These are phyloP conservation scores for Boletus calvinii DNA, from an alignment of 1,284 basidiomycete genomes.

Conservation along the genomic window DNA sequence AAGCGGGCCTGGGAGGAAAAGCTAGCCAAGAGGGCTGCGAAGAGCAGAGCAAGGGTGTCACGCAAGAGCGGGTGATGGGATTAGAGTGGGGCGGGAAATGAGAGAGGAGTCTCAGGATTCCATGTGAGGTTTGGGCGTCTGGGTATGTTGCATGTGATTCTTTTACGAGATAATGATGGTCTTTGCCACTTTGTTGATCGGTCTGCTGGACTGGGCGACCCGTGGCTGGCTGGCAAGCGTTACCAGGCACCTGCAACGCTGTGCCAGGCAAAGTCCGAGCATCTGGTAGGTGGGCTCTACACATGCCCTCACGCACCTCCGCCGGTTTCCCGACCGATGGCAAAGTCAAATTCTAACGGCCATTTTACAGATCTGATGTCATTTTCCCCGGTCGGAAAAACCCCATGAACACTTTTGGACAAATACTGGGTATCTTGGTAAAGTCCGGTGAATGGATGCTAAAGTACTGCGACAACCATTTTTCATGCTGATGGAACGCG, in stretches of 20 bases:
- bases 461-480: neutral
- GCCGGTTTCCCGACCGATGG: neutral
- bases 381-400: neutral
- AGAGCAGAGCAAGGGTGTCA: constrained; percentile 28
- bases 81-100: neutral
- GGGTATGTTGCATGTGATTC: constrained; percentile 16
- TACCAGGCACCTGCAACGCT: neutral
- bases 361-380: neutral
- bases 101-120: neutral
- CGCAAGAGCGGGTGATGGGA: constrained; percentile 22
- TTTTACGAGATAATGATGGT: constrained; percentile 10
- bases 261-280: neutral
- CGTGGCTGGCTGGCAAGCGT: neutral
- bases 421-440: neutral
- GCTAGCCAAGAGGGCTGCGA: constrained; percentile 41
- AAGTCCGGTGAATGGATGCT: neutral
- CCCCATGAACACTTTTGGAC: neutral
- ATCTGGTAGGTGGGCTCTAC: neutral
- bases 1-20: constrained; percentile 57
- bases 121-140: constrained; percentile 5
- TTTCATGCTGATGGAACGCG: neutral
- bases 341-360: neutral
- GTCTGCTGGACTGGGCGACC: neutral
- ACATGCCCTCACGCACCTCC: neutral
- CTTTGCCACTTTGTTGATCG: neutral